Evolutionary conservation across 345 rosid genomes (phyloP).

Genomic region (Euphorbia pulcherrima): DNA sequence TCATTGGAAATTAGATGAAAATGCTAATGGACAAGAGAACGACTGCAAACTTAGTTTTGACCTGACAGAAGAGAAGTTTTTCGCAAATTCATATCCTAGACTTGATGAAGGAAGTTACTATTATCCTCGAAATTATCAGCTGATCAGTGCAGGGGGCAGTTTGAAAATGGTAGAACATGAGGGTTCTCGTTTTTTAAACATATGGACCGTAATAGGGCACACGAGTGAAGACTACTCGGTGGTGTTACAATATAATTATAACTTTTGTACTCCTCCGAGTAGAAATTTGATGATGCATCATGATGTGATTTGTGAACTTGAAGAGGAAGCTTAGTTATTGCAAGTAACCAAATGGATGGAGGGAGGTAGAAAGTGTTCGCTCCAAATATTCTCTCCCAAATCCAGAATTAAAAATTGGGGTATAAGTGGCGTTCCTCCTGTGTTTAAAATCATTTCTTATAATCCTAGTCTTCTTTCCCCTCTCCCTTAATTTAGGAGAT

Average conservation of each 20-base stretch:
- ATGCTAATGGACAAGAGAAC: neutral
- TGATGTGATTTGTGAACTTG: neutral
- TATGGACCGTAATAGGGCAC: neutral
- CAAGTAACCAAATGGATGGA: neutral
- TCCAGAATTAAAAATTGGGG: neutral
- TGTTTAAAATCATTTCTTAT: neutral
- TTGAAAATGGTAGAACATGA: neutral
- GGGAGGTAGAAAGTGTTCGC: neutral
- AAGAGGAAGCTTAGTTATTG: neutral
- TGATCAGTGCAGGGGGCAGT: neutral
- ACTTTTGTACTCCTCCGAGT: too few species aligned
- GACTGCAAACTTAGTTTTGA: neutral
- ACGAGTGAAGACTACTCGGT: neutral
- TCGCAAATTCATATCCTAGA: too few species aligned
- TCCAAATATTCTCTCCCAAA: neutral
- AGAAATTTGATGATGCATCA: neutral
- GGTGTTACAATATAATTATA: neutral
- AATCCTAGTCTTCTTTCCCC: neutral
- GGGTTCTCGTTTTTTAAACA: neutral
- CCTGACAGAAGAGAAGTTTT: too few species aligned
- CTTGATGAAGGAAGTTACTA: neutral
- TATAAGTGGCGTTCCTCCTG: neutral
- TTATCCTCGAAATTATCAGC: neutral
- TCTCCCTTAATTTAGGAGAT: neutral
- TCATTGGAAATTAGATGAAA: constrained; percentile 3